These are phyloP conservation scores for Cordyceps militaris DNA, from an alignment of 2,329 filamentous ascomycete species.

Conservation along the genomic window DNA sequence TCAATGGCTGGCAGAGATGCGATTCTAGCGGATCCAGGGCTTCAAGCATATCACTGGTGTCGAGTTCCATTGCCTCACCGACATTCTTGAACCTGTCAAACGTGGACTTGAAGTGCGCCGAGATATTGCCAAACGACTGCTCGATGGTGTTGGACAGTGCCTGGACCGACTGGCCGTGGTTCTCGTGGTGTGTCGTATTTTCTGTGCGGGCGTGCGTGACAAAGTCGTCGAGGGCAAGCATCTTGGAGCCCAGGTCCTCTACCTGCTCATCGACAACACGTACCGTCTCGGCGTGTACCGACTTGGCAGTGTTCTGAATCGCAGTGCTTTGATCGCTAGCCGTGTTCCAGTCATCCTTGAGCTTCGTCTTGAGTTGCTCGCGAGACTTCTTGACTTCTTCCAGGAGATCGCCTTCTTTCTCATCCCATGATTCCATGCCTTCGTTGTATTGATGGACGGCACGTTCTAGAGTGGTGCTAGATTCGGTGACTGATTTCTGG, in stretches of 20 bases:
- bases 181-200: conserved; percentile 69
- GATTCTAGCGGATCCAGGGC: conserved; percentile 54
- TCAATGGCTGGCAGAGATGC: conserved; percentile 61
- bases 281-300: conserved; percentile 84
- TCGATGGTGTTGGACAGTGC: conserved; percentile 61
- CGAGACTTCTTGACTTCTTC: conserved; percentile 65
- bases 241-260: conserved; percentile 77
- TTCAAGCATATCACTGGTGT: conserved; percentile 51
- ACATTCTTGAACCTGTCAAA: conserved; percentile 62
- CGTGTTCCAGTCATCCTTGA: conserved; percentile 78
- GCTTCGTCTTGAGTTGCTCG: conserved; percentile 70
- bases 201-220: conserved; percentile 74
- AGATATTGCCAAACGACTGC: conserved; percentile 64
- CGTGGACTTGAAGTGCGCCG: conserved; percentile 61
- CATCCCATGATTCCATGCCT: conserved; percentile 68
- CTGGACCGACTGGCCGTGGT: conserved; percentile 60
- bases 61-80: conserved; percentile 58
- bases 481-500: conserved; percentile 54
- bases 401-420: conserved; percentile 60
- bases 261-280: conserved; percentile 87
- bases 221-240: conserved; percentile 85
- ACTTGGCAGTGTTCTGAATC: conserved; percentile 75
- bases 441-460: conserved; percentile 59
- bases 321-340: conserved; percentile 76
- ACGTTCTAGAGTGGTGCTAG: conserved; percentile 57